Conservation (phyloP, 2,329 filamentous ascomycete genomes). For the Penicillium vulpinum region DNA sequence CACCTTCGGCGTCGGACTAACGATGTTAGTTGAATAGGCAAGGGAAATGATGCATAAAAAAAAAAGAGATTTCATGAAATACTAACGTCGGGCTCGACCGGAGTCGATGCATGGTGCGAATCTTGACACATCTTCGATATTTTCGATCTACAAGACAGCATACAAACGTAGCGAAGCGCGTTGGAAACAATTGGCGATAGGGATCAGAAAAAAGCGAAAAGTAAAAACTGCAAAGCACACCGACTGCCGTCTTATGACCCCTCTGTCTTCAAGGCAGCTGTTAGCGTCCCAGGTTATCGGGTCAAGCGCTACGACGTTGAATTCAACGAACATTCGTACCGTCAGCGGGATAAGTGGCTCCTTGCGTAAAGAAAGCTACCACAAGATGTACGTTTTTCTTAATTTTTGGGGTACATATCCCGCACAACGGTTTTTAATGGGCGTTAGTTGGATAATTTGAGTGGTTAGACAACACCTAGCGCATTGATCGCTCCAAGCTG, state of each 20-base stretch:
- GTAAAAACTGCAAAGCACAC: constrained; percentile 13
- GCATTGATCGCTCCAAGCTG: neutral
- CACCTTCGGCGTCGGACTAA: constrained; percentile 27
- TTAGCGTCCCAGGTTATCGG: constrained; percentile 19
- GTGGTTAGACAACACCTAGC: constrained; percentile 4
- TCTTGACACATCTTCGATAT: constrained; percentile 9
- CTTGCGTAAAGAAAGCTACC: neutral
- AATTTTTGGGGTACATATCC: constrained; percentile 9
- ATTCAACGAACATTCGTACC: neutral
- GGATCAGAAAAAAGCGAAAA: constrained; percentile 14
- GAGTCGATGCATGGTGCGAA: constrained; percentile 7
- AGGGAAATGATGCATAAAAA: neutral
- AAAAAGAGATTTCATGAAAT: neutral
- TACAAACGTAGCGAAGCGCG: neutral
- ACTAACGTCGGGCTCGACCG: constrained; percentile 32
- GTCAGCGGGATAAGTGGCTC: neutral
- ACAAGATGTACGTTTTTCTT: neutral
- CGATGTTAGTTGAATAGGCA: neutral
- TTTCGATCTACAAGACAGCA: neutral
- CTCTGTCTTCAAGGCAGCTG: constrained; percentile 16
- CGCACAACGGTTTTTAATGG: constrained; percentile 4
- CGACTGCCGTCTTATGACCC: constrained; percentile 22
- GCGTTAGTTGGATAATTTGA: neutral
- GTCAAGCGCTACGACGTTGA: constrained; percentile 2
- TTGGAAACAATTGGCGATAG: constrained; percentile 13